phyloP scores from a whole-genome alignment of 192 early-diverging fungal genomes.

The Mortierella hygrophila region DNA sequence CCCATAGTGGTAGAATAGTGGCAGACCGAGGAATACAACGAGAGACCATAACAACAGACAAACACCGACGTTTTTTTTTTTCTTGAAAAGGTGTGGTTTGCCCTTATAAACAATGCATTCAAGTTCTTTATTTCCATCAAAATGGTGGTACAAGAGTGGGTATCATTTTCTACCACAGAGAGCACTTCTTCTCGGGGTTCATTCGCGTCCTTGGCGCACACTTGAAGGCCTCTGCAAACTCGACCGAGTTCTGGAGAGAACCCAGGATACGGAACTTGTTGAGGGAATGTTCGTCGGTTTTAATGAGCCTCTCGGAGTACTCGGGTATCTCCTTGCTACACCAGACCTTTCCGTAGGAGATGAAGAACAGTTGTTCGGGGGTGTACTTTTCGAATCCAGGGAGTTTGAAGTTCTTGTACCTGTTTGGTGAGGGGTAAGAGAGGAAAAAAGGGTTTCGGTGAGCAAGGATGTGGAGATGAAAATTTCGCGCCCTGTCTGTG shows the following conservation, averaged over 20 bases:
- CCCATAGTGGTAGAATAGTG: too few relatives aligned
- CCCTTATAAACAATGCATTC: too few relatives aligned
- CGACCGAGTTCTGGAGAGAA: constrained; percentile 67
- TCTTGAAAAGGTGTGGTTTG: too few relatives aligned
- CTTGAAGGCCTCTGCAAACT: constrained; percentile 73
- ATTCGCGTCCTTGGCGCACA: constrained; percentile 67
- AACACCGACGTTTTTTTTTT: too few relatives aligned
- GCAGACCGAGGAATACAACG: too few relatives aligned
- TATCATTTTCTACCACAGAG: constrained; percentile 11
- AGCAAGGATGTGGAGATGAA: too few relatives aligned
- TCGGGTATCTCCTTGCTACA: constrained; percentile 56
- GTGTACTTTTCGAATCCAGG: constrained; percentile 64
- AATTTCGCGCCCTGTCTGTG: too few relatives aligned
- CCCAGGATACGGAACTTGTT: constrained; percentile 72
- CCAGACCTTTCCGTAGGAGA: constrained; percentile 74
- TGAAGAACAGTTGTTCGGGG: constrained; percentile 70
- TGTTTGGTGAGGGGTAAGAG: neutral
- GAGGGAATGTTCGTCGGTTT: constrained; percentile 71
- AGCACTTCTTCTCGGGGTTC: constrained; percentile 74
- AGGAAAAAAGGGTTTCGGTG: too few relatives aligned
- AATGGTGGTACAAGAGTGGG: neutral
- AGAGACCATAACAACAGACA: too few relatives aligned
- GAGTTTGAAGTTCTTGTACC: constrained; percentile 33
- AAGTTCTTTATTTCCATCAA: too few relatives aligned
- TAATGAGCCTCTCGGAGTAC: constrained; percentile 40